These are phyloP conservation scores for Fusarium luffae DNA, from an alignment of 2,329 filamentous ascomycete genomes.

Conservation along the genomic window DNA sequence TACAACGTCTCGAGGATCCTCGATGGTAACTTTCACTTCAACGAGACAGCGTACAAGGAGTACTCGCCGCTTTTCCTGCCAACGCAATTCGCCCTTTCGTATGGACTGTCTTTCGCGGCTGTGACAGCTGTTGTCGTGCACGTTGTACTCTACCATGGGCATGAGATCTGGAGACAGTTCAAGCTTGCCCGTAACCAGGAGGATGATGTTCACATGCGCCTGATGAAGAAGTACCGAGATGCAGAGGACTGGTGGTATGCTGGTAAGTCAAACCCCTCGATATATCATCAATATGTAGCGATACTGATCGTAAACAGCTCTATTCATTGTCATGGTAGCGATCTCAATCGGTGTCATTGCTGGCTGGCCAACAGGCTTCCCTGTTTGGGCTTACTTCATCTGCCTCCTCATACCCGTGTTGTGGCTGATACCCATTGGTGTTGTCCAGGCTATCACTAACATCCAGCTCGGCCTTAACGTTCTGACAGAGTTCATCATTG, in stretches of 20 bases:
- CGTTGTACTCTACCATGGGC: conserved; percentile 65
- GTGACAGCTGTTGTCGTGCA: conserved; percentile 70
- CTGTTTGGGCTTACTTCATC: conserved; percentile 68
- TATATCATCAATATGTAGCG: conserved; percentile 38
- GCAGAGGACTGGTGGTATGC: conserved; percentile 70
- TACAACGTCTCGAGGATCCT: conserved; percentile 73
- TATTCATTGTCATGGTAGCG: conserved; percentile 65
- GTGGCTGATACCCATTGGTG: conserved; percentile 70
- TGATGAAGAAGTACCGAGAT: conserved; percentile 71
- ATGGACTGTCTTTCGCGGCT: conserved; percentile 75
- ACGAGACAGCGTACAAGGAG: conserved; percentile 68
- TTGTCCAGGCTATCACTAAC: conserved; percentile 71
- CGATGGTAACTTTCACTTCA: conserved; percentile 65
- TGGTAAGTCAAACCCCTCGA: conserved; percentile 54
- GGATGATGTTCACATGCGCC: conserved; percentile 68
- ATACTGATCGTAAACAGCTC: conserved; percentile 45
- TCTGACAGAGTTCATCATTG: conserved; percentile 77
- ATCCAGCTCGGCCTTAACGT: conserved; percentile 75
- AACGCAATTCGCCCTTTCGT: conserved; percentile 68
- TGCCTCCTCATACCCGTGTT: conserved; percentile 67
- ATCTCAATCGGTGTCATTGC: conserved; percentile 66
- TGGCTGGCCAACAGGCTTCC: conserved; percentile 67
- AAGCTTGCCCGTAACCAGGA: conserved; percentile 66
- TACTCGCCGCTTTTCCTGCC: conserved; percentile 75
- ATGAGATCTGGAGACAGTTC: conserved; percentile 66